Evolutionary conservation across 441 rosid genomes (phyloP), one percentile per base, ranked within the genome.

Genomic region (Erodium chrysanthum): DNA sequence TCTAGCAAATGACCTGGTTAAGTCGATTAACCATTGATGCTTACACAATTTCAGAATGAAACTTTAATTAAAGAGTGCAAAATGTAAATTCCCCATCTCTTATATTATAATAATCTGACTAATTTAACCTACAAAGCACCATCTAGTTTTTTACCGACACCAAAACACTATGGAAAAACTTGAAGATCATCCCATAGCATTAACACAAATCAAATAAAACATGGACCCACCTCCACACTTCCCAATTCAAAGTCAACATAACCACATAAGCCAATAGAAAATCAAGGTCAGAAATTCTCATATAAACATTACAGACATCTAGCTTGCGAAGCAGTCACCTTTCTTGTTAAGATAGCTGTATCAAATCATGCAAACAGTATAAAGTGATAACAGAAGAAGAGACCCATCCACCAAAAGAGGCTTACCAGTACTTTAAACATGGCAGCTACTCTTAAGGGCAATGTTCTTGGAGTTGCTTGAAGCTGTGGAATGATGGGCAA

Each of bases 381-480:
- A 63, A 1, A 60, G 33, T 56, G 25, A 5, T 56, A 18, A 56
- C 9, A 18, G 59, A 62, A n/a, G n/a, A n/a, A n/a, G n/a, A n/a
- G n/a, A n/a, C n/a, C n/a, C n/a, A n/a, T n/a, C n/a, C n/a, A n/a
- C 29, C 1, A 27, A 27, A 27, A 1, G 29, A 31, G 12, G 73
- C 89, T 79, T 75, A 95, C 99, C 97, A 95, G 74, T 67, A 92
- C 78, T 84, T 85, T 86, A 71, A 83, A 84, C 96, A 95, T 84
- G 70, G 96, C 81, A 80, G 88, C 96, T 75, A 92, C 91, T 84
- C 99, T 85, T 75, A 88, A 56, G 68, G 98, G 91, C 73, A 92
- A 80, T 23, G 81, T 75, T 80, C 89, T 85, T 70, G 91, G 85
- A 77, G 78, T 66, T 58, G 80, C 75, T 76, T 80, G 81, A 58